phyloP scores from a whole-genome alignment of 192 early-diverging fungal genomes.

The Podila epigama region DNA sequence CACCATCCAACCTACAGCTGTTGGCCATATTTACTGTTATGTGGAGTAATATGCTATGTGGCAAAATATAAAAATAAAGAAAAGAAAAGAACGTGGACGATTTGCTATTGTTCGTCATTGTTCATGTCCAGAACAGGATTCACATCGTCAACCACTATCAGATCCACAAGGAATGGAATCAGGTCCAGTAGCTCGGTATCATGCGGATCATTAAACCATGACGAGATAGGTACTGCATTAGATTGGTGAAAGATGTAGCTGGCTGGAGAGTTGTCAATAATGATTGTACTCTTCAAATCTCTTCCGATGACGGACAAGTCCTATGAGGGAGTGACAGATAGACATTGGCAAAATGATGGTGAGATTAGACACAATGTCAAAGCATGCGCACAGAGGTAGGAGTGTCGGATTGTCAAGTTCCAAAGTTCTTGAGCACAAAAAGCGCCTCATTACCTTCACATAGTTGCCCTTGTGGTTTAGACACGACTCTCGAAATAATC shows the following conservation, averaged over 20 bases:
- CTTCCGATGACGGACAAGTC: conserved; percentile 91
- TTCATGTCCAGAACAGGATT: conserved; percentile 75
- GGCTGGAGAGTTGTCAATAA: conserved; percentile 97
- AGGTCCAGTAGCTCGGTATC: conserved; percentile 96
- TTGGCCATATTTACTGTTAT: too few species aligned
- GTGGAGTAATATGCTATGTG: conserved; percentile 5
- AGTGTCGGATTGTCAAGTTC: not conserved
- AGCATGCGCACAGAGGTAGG: not conserved
- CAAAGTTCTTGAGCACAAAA: not conserved
- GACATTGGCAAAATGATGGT: not conserved
- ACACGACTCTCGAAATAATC: conserved; percentile 97
- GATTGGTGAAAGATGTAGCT: conserved; percentile 94
- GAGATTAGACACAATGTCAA: not conserved
- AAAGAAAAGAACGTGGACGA: not conserved
- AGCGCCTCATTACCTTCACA: conserved; percentile 73
- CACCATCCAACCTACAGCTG: too few species aligned
- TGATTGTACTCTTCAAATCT: conserved; percentile 82
- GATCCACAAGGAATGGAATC: conserved; percentile 92
- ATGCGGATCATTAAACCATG: conserved; percentile 97
- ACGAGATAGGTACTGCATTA: conserved; percentile 95
- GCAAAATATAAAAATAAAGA: not conserved
- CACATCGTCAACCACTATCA: conserved; percentile 89
- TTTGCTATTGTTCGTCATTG: conserved; percentile 50
- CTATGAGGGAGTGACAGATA: conserved; percentile 38
- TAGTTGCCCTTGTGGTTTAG: conserved; percentile 95